Base-by-base conservation (phyloP, 2,329 filamentous ascomycete species). In the Cladosporium sp. region DNA sequence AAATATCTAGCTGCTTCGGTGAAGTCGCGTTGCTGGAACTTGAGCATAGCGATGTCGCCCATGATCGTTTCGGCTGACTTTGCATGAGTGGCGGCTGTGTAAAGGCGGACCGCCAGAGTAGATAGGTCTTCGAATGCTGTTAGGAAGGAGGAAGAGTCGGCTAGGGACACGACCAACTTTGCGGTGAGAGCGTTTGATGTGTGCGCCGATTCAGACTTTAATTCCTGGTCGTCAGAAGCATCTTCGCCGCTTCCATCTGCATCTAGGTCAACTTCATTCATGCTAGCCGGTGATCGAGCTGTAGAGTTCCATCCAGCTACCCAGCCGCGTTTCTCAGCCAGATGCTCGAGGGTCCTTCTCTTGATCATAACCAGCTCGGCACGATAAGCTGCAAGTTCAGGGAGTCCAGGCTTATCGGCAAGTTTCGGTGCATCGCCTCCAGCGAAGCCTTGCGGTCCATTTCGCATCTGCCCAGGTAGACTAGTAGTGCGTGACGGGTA, bases 1-100 rank as follows among this genome's bases (percentile, higher is more conserved):
- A 99, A 95, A 73, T 91, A 93, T 0, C 85, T 85, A 0, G 91
- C 88, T 0, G 95, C 93, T 1, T 87, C 85, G 2, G 81, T 82
- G 73, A 89, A 93, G 69, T 98, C 91, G 25, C 86, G 85, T 91
- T 86, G 70, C 63, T 73, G 69, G 54, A 66, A 95, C 72, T 94
- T 93, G 59, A 97, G 81, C 5, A 95, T 85, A 1, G 93, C 95
- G 54, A 98, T 84, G 76, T 99, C 95, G 11, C 92, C 90, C 76
- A 93, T 87, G 67, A 89, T 88, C 23, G 88, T 85, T 70, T 96
- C 89, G 0, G 91, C 89, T 8, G 92, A 91, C 71, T 96, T 90
- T 0, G 83, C 84, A 68, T 94, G 90, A 64, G 89, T 90, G 5
- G 93, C 92, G 5, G 92, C 87, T 16, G 88, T 88, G 75, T 91